Percentiles rank a stretch among this genome's conserved stretches.
Evolutionary conservation across 2,329 filamentous ascomycete species (phyloP).

Genomic region (Byssoonygena ceratinophila): DNA sequence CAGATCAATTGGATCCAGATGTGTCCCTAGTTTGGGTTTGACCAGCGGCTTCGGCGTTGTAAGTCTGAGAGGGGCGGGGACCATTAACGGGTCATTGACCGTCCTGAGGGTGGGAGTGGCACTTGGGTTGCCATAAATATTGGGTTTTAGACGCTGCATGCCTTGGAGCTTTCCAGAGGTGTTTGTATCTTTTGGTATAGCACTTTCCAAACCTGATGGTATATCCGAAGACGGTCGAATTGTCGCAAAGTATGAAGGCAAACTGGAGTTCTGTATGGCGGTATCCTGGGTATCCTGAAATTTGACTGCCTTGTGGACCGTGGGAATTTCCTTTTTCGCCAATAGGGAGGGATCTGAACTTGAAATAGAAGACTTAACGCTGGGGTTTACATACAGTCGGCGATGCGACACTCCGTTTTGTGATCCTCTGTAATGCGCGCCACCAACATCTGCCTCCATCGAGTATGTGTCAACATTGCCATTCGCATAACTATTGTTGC

Average conservation of each 20-base stretch:
- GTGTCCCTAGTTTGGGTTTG: background rate
- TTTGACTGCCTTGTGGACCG: background rate
- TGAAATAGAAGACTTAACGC: constrained; percentile 12
- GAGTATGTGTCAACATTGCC: constrained; percentile 10
- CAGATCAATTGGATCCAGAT: constrained; percentile 7
- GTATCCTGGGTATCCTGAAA: constrained; percentile 17
- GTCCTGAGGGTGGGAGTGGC: background rate
- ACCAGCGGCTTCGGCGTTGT: constrained; percentile 16
- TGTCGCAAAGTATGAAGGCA: background rate
- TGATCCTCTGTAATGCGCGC: constrained; percentile 10
- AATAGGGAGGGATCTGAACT: constrained; percentile 9
- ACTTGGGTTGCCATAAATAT: background rate
- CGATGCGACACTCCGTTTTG: constrained; percentile 7
- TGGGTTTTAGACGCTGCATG: background rate
- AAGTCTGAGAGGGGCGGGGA: constrained; percentile 16
- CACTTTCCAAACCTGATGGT: background rate
- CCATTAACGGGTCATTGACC: constrained; percentile 7
- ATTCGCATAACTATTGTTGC: constrained; percentile 4
- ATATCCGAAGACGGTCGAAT: background rate
- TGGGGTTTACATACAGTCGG: constrained; percentile 30
- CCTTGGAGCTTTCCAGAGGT: background rate
- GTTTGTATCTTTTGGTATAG: background rate
- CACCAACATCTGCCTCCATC: constrained; percentile 12
- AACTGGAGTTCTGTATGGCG: constrained; percentile 13
- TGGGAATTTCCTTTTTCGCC: background rate